A percentile compares a stretch with the other conserved stretches of the same genome.
Conservation (phyloP, 805 yeast species). For the Nakazawaea wickerhamii region DNA sequence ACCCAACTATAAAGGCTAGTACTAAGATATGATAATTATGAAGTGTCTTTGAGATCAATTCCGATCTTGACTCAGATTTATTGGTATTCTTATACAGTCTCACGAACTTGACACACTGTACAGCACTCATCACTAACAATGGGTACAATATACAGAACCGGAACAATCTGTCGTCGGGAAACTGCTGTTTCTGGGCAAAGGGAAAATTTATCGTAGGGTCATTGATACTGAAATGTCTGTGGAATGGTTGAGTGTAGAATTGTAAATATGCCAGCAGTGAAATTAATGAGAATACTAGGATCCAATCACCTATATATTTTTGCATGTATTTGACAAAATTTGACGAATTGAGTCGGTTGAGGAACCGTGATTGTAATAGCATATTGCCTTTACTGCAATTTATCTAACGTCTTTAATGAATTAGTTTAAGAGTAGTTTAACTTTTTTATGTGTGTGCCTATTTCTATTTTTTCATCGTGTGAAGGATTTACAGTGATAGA, state of each 20-base stretch:
- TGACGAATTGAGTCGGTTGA: not conserved
- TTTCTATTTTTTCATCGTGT: no score
- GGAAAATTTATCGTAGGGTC: conserved; percentile 44
- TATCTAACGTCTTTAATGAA: no score
- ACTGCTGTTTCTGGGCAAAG: conserved; percentile 36
- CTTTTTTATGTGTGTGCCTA: no score
- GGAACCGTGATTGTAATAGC: not conserved
- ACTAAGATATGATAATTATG: conserved; percentile 34
- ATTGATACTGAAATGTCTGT: conserved; percentile 36
- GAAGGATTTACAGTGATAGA: no score
- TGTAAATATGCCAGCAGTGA: conserved; percentile 3
- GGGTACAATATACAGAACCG: conserved; percentile 35
- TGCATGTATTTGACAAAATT: not conserved
- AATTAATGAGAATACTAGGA: not conserved
- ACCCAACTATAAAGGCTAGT: conserved; percentile 31
- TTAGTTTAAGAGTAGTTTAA: no score
- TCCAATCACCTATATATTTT: conserved; percentile 7
- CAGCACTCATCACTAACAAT: conserved; percentile 19
- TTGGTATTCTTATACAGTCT: conserved; percentile 29
- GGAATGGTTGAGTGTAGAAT: conserved; percentile 31
- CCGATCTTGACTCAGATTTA: conserved; percentile 21
- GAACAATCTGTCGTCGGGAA: conserved; percentile 23
- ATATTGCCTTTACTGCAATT: not conserved
- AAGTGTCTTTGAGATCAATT: conserved; percentile 19
- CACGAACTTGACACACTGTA: conserved; percentile 24